Base-by-base conservation (phyloP, 139 green algal species). In the Chlorella sorokiniana region DNA sequence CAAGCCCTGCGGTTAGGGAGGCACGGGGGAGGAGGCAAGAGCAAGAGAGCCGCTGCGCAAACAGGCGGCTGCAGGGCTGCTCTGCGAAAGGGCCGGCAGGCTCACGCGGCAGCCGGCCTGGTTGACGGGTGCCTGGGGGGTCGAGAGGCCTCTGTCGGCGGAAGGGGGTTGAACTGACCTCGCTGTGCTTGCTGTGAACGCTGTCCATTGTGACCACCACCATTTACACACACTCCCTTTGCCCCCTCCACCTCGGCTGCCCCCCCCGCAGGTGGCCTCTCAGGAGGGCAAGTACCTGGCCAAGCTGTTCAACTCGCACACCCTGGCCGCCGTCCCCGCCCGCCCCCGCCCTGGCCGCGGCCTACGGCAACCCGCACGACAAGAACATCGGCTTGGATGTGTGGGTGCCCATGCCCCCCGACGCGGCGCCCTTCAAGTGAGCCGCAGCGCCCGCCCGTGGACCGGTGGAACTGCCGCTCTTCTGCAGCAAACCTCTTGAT, bases 271-370 rank as follows among this genome's bases (percentile, higher is more conserved):
- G 74, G 56, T 81, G 56, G 54, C 70, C 44, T 7, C 22, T 8
- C 44, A 83, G 52, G 38, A 64, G 76, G 84, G 31, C 31, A 78
- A 94, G 81, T 95, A 92, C 81, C 75, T 98, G 40, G 93, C 92
- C 0, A 62, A 83, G 42, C 69, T 93, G 27, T 70, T 71, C 52
- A 45, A 14, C 44, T 18, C 22, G 1, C 33, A 74, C 63, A 2
- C 23, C 27, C 41, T 82, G 33, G 44, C 44, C 11, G 44, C 76
- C 44, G 25, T n/a, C 31, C 63, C 76, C 31, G 38, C 25, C 41
- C 56, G 73, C 27, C 41, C 62, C 61, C 27, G 82, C 27, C 29
- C 27, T 64, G 11, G 37, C 14, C 20, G 67, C 44, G 40, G 35
- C 52, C 42, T 73, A 41, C 27, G 20, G 42, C 48, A 54, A 64